A percentile compares a stretch with the other conserved stretches of the same genome.
phyloP scores from a whole-genome alignment of 306 rosid genomes.

The Trifolium pratense region DNA sequence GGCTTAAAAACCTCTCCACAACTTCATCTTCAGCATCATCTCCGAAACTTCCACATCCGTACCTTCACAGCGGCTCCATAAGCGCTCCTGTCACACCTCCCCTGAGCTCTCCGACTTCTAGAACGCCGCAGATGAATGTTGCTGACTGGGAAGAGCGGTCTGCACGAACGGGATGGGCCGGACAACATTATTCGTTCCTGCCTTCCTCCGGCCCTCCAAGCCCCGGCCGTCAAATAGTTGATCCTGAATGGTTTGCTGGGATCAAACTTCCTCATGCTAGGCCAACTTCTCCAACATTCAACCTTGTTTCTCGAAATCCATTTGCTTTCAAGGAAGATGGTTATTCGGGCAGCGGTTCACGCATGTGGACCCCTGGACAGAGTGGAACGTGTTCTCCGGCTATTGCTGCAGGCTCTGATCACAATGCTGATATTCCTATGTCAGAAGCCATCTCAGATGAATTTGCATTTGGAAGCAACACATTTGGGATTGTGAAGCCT shows the following conservation, averaged over 20 bases:
- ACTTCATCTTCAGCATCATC: slow-evolving; percentile 80
- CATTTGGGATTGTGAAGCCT: slow-evolving; percentile 81
- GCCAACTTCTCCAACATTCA: slow-evolving; percentile 87
- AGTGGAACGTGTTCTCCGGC: slow-evolving; percentile 98
- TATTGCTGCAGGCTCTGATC: slow-evolving; percentile 74
- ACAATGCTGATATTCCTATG: slow-evolving; percentile 85
- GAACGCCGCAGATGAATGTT: slow-evolving; percentile 69
- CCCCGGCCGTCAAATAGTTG: slow-evolving; percentile 75
- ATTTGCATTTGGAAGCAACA: slow-evolving; percentile 90
- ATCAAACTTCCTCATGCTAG: slow-evolving; percentile 70
- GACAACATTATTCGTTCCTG: slow-evolving; percentile 66
- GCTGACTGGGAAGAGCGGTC: slow-evolving; percentile 69
- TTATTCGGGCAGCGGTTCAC: slow-evolving; percentile 62
- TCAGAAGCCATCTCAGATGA: slow-evolving; percentile 83
- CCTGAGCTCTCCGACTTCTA: slow-evolving; percentile 86
- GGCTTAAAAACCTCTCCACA: slow-evolving; percentile 92
- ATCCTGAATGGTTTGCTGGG: slow-evolving; percentile 90
- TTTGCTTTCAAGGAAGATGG: slow-evolving; percentile 83
- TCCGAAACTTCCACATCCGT: slow-evolving; percentile 71
- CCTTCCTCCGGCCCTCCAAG: slow-evolving; percentile 91
- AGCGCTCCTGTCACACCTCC: slow-evolving; percentile 99
- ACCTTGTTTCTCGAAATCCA: slow-evolving; percentile 75
- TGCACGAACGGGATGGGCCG: slow-evolving; percentile 56
- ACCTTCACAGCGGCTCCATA: slow-evolving; percentile 74
- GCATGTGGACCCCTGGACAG: slow-evolving; percentile 94